Conservation (phyloP, 331 rosid genomes). For the Acacia concinna region DNA sequence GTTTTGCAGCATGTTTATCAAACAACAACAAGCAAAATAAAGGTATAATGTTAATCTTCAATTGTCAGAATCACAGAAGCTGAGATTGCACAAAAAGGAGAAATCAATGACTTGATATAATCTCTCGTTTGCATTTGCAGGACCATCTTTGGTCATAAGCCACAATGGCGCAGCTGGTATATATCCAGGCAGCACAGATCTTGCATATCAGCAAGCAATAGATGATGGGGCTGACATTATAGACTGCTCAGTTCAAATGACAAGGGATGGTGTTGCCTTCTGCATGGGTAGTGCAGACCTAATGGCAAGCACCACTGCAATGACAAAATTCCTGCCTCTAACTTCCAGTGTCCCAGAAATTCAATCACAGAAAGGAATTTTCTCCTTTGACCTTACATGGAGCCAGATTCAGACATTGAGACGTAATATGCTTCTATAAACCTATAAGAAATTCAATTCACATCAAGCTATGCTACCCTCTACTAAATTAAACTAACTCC, state of each 20-base stretch:
- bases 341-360: constrained; percentile 57
- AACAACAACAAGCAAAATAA: constrained; percentile 39
- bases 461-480: constrained; percentile 2
- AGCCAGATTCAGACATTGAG: constrained; percentile 64
- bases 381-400: constrained; percentile 82
- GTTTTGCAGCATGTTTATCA: constrained; percentile 70
- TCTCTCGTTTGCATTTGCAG: constrained; percentile 42
- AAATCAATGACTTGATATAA: not conserved
- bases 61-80: not conserved
- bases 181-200: constrained; percentile 79
- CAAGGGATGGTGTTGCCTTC: constrained; percentile 83
- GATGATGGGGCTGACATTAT: constrained; percentile 76
- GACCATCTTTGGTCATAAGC: constrained; percentile 60
- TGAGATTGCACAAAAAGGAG: not conserved
- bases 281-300: constrained; percentile 61
- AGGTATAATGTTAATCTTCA: constrained; percentile 44
- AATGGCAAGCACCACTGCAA: constrained; percentile 45
- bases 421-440: constrained; percentile 50
- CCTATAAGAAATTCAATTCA: constrained; percentile 14
- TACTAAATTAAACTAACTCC: not conserved
- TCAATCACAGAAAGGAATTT: constrained; percentile 64
- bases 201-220: constrained; percentile 77
- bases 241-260: constrained; percentile 91
- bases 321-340: constrained; percentile 53
- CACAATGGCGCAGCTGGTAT: constrained; percentile 79